phyloP scores from a whole-genome alignment of 164 flowering plant species.

The Vitis rupestris region DNA sequence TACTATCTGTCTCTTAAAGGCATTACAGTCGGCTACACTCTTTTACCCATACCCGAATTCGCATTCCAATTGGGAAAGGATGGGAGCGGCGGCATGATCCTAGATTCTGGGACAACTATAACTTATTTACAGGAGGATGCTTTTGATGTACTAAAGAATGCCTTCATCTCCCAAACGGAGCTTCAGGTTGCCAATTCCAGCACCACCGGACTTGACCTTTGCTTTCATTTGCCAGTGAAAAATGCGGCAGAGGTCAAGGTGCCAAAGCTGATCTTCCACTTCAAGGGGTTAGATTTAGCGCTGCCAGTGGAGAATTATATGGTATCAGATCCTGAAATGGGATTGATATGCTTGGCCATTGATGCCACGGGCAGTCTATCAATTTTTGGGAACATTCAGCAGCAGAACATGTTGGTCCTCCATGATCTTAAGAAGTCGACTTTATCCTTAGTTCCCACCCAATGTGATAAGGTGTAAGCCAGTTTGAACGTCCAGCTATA shows the following conservation, averaged over 20 bases:
- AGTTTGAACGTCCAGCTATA: no score
- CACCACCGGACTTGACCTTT: constrained; percentile 7
- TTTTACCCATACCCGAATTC: background rate
- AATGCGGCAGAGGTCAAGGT: constrained; percentile 1
- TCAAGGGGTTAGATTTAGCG: constrained; percentile 7
- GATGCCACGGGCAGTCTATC: background rate
- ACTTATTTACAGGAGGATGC: background rate
- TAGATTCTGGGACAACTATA: constrained; percentile 16
- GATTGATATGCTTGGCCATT: constrained; percentile 14
- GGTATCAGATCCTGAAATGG: background rate
- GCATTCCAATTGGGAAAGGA: constrained; percentile 2
- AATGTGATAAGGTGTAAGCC: no score
- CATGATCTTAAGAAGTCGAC: constrained; percentile 9
- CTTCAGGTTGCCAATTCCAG: no score
- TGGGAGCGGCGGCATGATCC: constrained; percentile 15
- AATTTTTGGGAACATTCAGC: constrained; percentile 13
- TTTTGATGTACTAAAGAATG: background rate
- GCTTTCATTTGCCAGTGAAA: constrained; percentile 2
- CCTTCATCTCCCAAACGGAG: background rate
- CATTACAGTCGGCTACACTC: constrained; percentile 8
- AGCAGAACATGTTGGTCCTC: constrained; percentile 14
- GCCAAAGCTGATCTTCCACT: constrained; percentile 9
- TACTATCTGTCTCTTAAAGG: constrained; percentile 13
- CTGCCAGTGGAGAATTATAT: constrained; percentile 17
- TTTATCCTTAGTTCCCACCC: background rate